A percentile compares a stretch with the other conserved stretches of the same genome.
phyloP scores from a whole-genome alignment of 441 rosid species.

The Hypseocharis bilobata region DNA sequence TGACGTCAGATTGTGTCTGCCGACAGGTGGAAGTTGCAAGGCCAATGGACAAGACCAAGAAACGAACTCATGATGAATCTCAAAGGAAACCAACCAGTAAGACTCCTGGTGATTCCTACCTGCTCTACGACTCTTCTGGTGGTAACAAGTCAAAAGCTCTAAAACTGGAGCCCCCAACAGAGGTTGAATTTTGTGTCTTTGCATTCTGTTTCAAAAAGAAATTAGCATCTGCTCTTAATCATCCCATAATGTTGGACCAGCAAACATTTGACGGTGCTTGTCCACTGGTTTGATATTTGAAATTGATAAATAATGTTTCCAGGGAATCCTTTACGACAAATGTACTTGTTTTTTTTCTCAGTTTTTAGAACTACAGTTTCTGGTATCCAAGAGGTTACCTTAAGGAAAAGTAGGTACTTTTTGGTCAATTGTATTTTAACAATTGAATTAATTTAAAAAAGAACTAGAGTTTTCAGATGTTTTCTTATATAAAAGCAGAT shows the following conservation, averaged over 20 bases:
- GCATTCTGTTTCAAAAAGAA: neutral
- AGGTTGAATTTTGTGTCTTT: slow-evolving; percentile 1
- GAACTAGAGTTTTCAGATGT: neutral
- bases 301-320: neutral
- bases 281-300: neutral
- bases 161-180: neutral
- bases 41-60: slow-evolving; percentile 10
- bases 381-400: neutral
- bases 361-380: neutral
- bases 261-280: neutral
- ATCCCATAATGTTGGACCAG: neutral
- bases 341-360: too few species aligned
- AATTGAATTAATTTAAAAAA: neutral
- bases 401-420: too few species aligned
- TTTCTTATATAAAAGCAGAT: neutral
- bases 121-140: slow-evolving; percentile 1
- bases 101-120: neutral
- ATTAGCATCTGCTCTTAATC: neutral
- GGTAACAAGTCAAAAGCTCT: slow-evolving; percentile 7
- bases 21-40: slow-evolving; percentile 12
- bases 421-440: too few species aligned
- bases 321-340: neutral
- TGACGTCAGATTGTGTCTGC: neutral
- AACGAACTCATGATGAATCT: slow-evolving; percentile 11
- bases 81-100: neutral